A percentile compares a stretch with the other conserved stretches of the same genome.
These are phyloP conservation scores for Pythium phragmiticola DNA, from an alignment of 352 stramenopile species.

Conservation along the genomic window DNA sequence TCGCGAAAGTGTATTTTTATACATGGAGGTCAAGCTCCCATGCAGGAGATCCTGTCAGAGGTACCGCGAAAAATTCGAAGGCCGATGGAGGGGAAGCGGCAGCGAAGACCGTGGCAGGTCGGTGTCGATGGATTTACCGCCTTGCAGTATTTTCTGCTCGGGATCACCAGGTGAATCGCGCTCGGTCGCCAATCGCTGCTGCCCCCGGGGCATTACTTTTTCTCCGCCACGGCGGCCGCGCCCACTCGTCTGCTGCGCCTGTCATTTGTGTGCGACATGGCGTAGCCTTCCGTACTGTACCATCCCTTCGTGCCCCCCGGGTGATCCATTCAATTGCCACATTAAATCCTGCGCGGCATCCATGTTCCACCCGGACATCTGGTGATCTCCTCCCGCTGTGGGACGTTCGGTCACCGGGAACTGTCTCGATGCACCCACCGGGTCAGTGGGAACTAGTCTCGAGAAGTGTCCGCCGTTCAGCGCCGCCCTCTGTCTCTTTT, in stretches of 20 bases:
- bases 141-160: no score
- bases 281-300: neutral
- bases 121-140: no score
- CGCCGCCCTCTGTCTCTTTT: neutral
- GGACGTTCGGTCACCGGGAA: neutral
- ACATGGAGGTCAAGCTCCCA: neutral
- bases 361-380: neutral
- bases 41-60: neutral
- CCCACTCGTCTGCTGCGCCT: neutral
- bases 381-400: neutral
- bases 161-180: no score
- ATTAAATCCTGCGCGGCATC: neutral
- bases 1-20: conserved; percentile 7
- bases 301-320: neutral
- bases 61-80: neutral
- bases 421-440: no score
- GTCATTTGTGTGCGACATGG: conserved; percentile 3
- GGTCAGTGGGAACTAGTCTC: no score
- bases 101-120: no score
- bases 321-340: neutral
- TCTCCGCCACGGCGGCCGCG: no score
- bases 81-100: no score
- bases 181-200: no score
- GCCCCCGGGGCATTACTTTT: no score
- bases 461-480: neutral